These are phyloP conservation scores for Barnettozyma sp. DNA, from an alignment of 805 yeast species.

Conservation along the genomic window DNA sequence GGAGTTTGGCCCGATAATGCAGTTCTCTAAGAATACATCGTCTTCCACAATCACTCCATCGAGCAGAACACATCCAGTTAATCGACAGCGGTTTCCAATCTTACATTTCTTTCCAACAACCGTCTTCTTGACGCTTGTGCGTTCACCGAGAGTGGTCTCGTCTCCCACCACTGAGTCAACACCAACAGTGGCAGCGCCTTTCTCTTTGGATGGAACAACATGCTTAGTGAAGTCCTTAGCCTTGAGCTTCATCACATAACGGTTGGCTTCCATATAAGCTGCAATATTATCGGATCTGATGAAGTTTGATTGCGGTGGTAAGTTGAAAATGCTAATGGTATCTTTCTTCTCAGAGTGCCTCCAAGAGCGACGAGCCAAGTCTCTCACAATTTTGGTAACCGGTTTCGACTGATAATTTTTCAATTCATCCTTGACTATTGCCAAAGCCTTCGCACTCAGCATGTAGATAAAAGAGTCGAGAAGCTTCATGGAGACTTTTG, in stretches of 20 bases:
- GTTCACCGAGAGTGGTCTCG: conserved; percentile 64
- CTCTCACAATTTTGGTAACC: conserved; percentile 66
- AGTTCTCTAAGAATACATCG: conserved; percentile 71
- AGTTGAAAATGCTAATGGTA: conserved; percentile 58
- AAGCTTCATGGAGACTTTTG: conserved; percentile 68
- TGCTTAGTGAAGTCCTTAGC: conserved; percentile 34
- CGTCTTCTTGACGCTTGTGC: conserved; percentile 79
- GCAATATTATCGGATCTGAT: conserved; percentile 72
- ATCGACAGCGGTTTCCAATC: conserved; percentile 80
- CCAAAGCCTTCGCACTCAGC: conserved; percentile 47
- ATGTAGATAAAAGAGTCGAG: conserved; percentile 70
- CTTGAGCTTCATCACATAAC: conserved; percentile 61
- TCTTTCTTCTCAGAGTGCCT: conserved; percentile 54
- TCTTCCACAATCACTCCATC: conserved; percentile 71
- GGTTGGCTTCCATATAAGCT: conserved; percentile 84
- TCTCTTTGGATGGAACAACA: conserved; percentile 34
- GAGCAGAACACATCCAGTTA: conserved; percentile 78
- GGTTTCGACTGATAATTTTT: conserved; percentile 34
- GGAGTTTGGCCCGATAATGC: conserved; percentile 71
- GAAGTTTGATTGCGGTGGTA: conserved; percentile 66
- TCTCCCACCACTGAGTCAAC: conserved; percentile 78
- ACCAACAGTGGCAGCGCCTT: conserved; percentile 69
- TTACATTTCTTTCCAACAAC: conserved; percentile 68
- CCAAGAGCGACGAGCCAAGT: conserved; percentile 90
- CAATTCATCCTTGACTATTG: conserved; percentile 37